Evolutionary conservation across 129 eudicot genomes (phyloP).

Genomic region (Chrysanthemum seticuspe): DNA sequence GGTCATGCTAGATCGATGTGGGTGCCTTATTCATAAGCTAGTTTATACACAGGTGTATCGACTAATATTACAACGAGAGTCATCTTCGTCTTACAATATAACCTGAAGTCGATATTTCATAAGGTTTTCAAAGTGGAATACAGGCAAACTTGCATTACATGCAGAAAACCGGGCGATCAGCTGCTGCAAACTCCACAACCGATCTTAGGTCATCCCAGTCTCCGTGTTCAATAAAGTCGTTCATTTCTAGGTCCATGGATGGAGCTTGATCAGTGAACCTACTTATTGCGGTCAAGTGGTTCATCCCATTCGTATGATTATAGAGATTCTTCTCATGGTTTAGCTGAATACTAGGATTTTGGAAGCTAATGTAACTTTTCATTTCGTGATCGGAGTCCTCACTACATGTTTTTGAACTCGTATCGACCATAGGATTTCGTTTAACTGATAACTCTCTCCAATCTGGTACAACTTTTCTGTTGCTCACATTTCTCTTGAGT

Average conservation of each 20-base stretch:
- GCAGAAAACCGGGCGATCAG: conserved; percentile 24
- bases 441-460: conserved; percentile 43
- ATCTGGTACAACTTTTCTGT: conserved; percentile 48
- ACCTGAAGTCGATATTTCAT: not conserved
- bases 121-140: conserved; percentile 1
- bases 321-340: conserved; percentile 7
- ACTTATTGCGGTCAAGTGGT: conserved; percentile 22
- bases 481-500: conserved; percentile 46
- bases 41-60: not conserved
- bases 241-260: conserved; percentile 29
- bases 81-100: not conserved
- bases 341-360: conserved; percentile 4
- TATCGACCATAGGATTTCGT: conserved; percentile 22
- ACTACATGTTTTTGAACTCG: conserved; percentile 39
- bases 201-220: conserved; percentile 74
- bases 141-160: conserved; percentile 20
- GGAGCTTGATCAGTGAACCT: conserved; percentile 19
- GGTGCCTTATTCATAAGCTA: not conserved
- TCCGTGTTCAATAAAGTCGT: conserved; percentile 45
- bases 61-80: not conserved
- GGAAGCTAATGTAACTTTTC: conserved; percentile 51
- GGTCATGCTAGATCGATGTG: not conserved
- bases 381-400: conserved; percentile 41
- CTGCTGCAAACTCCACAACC: conserved; percentile 46
- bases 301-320: not conserved